Evolutionary conservation across 176 grass and related monocot genomes (phyloP).

Genomic region (Hsuehochloa calcarea): DNA sequence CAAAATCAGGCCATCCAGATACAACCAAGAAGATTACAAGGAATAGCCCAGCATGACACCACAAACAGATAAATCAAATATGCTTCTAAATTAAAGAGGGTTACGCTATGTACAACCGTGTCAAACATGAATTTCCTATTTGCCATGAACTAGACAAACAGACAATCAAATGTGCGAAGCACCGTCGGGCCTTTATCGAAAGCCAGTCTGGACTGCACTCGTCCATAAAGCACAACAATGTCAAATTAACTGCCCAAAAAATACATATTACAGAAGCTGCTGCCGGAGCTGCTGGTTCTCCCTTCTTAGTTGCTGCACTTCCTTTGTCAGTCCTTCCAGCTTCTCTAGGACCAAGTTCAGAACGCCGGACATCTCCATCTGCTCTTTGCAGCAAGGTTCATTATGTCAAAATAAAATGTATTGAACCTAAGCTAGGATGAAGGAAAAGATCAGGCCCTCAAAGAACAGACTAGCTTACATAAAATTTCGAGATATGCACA

Average conservation of each 20-base stretch:
- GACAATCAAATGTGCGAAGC: slow-evolving; percentile 22
- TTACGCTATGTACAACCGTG: slow-evolving; percentile 42
- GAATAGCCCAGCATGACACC: slow-evolving; percentile 1
- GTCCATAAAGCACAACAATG: slow-evolving; percentile 8
- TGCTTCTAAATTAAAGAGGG: slow-evolving; percentile 25
- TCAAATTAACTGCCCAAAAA: background rate
- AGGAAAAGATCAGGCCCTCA: background rate
- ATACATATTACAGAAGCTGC: slow-evolving; percentile 50
- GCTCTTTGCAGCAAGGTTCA: slow-evolving; percentile 5
- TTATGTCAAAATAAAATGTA: slow-evolving; percentile 12
- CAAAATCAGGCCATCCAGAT: slow-evolving; percentile 10
- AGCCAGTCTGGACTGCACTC: background rate
- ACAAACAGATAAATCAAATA: slow-evolving; percentile 5
- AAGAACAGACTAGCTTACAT: background rate
- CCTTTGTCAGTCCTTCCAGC: slow-evolving; percentile 78
- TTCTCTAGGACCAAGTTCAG: slow-evolving; percentile 75
- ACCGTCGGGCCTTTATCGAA: background rate
- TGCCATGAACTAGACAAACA: slow-evolving; percentile 1
- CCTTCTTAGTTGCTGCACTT: slow-evolving; percentile 78
- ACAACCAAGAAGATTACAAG: background rate
- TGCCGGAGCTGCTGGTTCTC: slow-evolving; percentile 88
- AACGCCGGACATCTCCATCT: slow-evolving; percentile 73
- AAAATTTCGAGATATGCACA: background rate
- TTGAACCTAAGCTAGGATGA: background rate
- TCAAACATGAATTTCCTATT: slow-evolving; percentile 30